phyloP scores from a whole-genome alignment of 192 early-diverging fungal genomes.

The Ambispora gerdemannii region DNA sequence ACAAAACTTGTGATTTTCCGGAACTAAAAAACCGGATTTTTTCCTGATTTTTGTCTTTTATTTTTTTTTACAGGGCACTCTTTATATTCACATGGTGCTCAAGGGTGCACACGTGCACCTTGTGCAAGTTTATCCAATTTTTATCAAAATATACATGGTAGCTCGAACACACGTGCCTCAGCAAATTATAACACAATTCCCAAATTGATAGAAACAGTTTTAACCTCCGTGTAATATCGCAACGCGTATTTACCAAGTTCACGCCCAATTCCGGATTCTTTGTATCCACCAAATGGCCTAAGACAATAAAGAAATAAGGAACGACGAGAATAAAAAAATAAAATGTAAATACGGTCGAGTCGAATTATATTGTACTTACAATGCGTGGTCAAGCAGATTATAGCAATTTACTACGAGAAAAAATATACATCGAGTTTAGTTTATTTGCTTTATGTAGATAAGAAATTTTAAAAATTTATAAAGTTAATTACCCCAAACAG shows the following conservation, averaged over 20 bases:
- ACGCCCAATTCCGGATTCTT: slow-evolving; percentile 63
- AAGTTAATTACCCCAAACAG: slow-evolving; percentile 50
- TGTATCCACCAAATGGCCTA: slow-evolving; percentile 71
- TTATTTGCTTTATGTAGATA: slow-evolving; percentile 33
- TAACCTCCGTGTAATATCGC: slow-evolving; percentile 46
- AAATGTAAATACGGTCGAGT: too few species aligned
- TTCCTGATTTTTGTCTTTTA: too few species aligned
- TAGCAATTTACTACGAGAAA: slow-evolving; percentile 28
- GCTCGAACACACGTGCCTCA: too few species aligned
- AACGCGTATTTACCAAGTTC: slow-evolving; percentile 57
- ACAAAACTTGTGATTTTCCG: too few species aligned
- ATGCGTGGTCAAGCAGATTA: neutral
- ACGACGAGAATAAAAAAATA: neutral
- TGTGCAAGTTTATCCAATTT: too few species aligned
- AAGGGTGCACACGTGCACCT: too few species aligned
- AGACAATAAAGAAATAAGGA: neutral
- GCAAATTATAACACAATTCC: neutral
- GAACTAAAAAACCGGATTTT: too few species aligned
- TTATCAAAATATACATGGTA: too few species aligned
- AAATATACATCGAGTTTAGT: slow-evolving; percentile 18
- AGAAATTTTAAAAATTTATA: neutral
- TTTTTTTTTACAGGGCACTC: too few species aligned
- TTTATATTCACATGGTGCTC: too few species aligned
- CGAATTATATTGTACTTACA: neutral
- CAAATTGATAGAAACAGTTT: slow-evolving; percentile 35